Base-by-base conservation (phyloP, 805 yeast species). In the Candida namnaoensis region DNA sequence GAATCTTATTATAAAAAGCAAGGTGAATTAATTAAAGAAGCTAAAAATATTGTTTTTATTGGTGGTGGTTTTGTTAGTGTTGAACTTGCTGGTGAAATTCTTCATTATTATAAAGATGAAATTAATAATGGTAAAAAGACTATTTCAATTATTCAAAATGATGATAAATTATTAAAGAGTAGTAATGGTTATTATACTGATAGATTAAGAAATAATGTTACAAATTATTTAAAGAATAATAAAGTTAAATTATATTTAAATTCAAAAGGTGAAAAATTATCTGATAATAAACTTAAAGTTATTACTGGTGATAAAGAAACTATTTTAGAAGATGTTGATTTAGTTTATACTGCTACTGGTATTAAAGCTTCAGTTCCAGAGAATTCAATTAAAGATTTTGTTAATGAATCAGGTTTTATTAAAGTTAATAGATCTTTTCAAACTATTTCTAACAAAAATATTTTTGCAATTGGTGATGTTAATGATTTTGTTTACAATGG, bases 381-480 rank as follows among this genome's bases (percentile, higher is more conserved):
- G 3, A 38, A 38, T 38, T 6, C 5, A 5, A 10, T 48, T 1
- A 27, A 35, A 2, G 36, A 24, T 5, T 19, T 47, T 9, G 32
- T 38, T 1, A 15, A 46, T 28, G 14, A 32, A 4, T 9, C 14
- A 2, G 50, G 50, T 1, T 46, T 42, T 27, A 38, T 50, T 7
- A 38, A 19, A 23, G 42, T 48, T 12, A 13, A 42, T 5, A 44
- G 43, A 4, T 25, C 44, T 8, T 42, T 48, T 32, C 50, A 45
- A 32, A 24, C 34, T 19, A 6, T 30, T 11, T 5, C 7, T 30
- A 2, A 4, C 4, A 30, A 30, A 4, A 34, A 27, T 8, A 48
- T 61, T 12, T 62, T 61, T 44, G 62, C 64, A n/a, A 47, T 59
- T 41, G 65, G 66, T 7, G 65, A 61, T 43, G 53, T 53, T 9